These are phyloP conservation scores for Geoglossum cookeanum DNA, from an alignment of 2,329 filamentous ascomycete species.

Conservation along the genomic window DNA sequence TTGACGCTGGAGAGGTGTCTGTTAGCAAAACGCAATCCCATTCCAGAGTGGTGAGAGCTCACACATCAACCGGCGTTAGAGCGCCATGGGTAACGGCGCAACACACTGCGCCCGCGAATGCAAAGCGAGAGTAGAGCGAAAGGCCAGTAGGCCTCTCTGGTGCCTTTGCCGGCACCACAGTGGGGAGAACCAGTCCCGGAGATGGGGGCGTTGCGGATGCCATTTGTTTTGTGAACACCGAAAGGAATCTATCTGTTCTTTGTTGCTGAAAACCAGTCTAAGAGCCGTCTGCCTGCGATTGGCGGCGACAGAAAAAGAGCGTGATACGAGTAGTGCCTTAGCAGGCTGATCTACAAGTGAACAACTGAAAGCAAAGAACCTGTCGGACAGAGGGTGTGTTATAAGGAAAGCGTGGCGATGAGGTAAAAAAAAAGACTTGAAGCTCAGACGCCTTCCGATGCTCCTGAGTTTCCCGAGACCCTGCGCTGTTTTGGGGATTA, in stretches of 20 bases:
- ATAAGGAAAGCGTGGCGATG: conserved; percentile 6
- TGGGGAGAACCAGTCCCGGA: conserved; percentile 24
- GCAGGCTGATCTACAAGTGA: no score
- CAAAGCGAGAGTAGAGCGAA: conserved; percentile 83
- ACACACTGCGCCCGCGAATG: conserved; percentile 93
- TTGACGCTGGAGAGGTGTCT: conserved; percentile 50
- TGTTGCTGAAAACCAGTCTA: no score
- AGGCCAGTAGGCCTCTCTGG: conserved; percentile 41
- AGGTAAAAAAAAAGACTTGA: not conserved
- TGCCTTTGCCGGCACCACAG: conserved; percentile 21
- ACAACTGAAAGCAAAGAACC: no score
- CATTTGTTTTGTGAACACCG: not conserved
- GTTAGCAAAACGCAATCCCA: not conserved
- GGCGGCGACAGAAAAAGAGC: no score
- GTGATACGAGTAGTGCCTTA: no score
- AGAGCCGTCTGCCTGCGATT: no score
- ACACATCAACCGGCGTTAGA: conserved; percentile 98
- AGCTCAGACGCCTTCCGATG: not conserved
- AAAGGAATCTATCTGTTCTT: no score
- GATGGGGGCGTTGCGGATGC: conserved; percentile 1
- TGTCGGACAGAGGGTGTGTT: no score
- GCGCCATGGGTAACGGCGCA: conserved; percentile 95
- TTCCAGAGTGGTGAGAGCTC: conserved; percentile 30
- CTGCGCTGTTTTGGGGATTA: not conserved
- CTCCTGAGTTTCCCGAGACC: not conserved